Evolutionary conservation across 345 rosid species (phyloP).

Genomic region (Firmiana major): DNA sequence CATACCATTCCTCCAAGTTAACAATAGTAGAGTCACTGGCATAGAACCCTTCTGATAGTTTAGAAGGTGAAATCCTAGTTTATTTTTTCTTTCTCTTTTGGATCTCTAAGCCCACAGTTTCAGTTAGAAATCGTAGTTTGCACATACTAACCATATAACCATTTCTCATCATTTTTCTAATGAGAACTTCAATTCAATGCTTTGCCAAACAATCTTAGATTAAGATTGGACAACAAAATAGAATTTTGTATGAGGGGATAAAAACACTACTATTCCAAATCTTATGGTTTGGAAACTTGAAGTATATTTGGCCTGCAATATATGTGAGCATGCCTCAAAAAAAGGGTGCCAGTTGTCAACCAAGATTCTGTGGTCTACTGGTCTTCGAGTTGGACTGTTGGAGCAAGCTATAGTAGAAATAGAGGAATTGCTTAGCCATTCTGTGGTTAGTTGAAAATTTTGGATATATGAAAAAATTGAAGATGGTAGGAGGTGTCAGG

Average conservation of each 20-base stretch:
- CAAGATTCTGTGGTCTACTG: no score
- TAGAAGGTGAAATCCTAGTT: background rate
- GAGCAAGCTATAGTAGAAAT: background rate
- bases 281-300: background rate
- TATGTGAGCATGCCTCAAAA: background rate
- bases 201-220: background rate
- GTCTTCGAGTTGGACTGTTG: background rate
- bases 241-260: background rate
- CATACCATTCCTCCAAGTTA: background rate
- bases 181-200: background rate
- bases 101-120: background rate
- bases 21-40: background rate
- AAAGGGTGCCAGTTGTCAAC: background rate
- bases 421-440: background rate
- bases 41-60: background rate
- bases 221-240: background rate
- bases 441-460: no score
- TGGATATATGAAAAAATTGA: background rate
- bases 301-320: background rate
- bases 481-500: background rate
- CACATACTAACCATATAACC: background rate
- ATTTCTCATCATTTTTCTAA: background rate
- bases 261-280: background rate
- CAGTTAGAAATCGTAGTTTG: background rate
- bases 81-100: background rate